Conservation (phyloP, 1,139 yeast genomes). For the Sugiyamaella pinicola region DNA sequence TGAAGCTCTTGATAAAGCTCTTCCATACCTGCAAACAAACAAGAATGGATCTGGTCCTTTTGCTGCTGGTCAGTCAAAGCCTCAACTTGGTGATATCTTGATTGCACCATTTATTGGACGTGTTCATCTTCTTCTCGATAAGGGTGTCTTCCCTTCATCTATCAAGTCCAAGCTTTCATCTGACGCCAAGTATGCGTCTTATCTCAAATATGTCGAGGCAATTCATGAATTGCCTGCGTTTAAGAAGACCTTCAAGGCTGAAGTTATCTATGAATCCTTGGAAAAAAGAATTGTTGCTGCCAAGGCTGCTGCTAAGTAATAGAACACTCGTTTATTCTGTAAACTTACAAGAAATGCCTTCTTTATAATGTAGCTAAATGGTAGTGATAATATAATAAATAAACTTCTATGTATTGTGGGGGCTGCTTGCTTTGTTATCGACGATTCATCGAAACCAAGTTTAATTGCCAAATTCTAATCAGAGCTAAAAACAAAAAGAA, state of each 20-base stretch:
- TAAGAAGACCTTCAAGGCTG: conserved; percentile 18
- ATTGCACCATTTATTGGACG: conserved; percentile 25
- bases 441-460: not conserved
- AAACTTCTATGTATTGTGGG: not conserved
- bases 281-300: not conserved
- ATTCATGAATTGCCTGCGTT: conserved; percentile 22
- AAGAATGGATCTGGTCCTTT: conserved; percentile 20
- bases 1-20: conserved; percentile 21
- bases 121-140: conserved; percentile 20
- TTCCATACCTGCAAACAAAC: conserved; percentile 19
- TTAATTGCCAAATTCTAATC: not conserved
- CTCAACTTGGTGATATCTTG: conserved; percentile 22
- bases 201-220: conserved; percentile 21
- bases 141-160: conserved; percentile 18
- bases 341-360: too few relatives aligned
- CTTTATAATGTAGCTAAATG: not conserved
- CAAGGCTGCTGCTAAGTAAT: conserved; percentile 4
- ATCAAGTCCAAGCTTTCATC: conserved; percentile 17
- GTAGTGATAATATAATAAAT: not conserved
- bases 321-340: too few relatives aligned
- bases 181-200: conserved; percentile 22
- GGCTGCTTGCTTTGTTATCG: not conserved
- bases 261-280: not conserved
- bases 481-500: too few relatives aligned
- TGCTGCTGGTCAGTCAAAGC: conserved; percentile 20